Evolutionary conservation across 768 basidiomycete genomes (phyloP).

Genomic region (Termitomyces sp.): DNA sequence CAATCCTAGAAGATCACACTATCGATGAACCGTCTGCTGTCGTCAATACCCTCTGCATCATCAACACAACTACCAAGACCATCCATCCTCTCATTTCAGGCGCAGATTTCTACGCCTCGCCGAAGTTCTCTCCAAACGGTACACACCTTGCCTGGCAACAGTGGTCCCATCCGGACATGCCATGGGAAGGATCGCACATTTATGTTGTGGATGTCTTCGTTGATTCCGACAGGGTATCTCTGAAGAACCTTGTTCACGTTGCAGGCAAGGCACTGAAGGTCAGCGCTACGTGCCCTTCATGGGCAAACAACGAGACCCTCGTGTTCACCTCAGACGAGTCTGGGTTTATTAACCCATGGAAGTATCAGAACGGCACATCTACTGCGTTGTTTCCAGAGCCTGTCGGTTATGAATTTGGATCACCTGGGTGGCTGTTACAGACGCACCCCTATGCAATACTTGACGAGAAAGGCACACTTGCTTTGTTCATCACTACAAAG

Average conservation of each 20-base stretch:
- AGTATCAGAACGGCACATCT: constrained; percentile 28
- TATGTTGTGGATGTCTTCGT: constrained; percentile 40
- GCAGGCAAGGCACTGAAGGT: constrained; percentile 47
- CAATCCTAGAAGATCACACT: constrained; percentile 71
- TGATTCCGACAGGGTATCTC: constrained; percentile 18
- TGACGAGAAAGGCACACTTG: constrained; percentile 25
- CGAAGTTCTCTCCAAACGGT: constrained; percentile 19
- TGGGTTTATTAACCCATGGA: constrained; percentile 67
- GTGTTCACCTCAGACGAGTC: constrained; percentile 61
- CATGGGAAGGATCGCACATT: constrained; percentile 19
- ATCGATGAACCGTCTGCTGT: constrained; percentile 42
- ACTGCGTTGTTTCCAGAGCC: constrained; percentile 35
- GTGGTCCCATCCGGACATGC: constrained; percentile 23
- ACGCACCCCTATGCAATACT: constrained; percentile 41
- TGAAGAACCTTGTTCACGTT: constrained; percentile 35
- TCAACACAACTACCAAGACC: constrained; percentile 41
- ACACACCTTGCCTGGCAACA: constrained; percentile 19
- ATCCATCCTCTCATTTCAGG: constrained; percentile 44
- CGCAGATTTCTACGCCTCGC: constrained; percentile 69
- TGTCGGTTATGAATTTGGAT: constrained; percentile 49
- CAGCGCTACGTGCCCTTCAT: constrained; percentile 53
- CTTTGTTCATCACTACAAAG: constrained; percentile 32
- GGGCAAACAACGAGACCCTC: constrained; percentile 50
- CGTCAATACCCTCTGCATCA: constrained; percentile 49
- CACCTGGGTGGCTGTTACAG: constrained; percentile 52